phyloP scores from a whole-genome alignment of 768 basidiomycete genomes.

The Collybia sordida region DNA sequence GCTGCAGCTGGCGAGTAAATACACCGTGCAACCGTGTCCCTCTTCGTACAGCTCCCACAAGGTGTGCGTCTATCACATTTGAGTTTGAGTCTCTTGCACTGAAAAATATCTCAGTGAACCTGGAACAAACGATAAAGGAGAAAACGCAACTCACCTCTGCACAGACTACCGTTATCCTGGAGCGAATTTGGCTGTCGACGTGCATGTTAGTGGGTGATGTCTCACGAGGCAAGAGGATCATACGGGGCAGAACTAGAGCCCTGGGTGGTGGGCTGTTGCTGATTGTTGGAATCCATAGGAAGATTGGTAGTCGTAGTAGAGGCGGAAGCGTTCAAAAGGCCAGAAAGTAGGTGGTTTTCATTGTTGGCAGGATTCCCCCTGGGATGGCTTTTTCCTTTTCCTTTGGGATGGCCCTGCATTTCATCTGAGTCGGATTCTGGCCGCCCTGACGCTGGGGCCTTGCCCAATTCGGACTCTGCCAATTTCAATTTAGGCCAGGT shows the following conservation, averaged over 20 bases:
- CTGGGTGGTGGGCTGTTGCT: neutral
- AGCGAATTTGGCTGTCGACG: constrained; percentile 59
- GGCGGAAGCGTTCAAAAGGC: neutral
- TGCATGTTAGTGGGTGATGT: no score
- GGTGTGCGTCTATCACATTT: constrained; percentile 82
- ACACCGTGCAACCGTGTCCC: constrained; percentile 71
- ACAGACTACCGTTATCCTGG: constrained; percentile 78
- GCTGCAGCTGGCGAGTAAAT: constrained; percentile 80
- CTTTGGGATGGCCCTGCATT: no score
- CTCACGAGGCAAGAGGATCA: no score
- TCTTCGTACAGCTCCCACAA: constrained; percentile 77
- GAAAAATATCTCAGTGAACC: constrained; percentile 8
- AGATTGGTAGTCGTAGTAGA: neutral
- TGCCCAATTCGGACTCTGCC: no score
- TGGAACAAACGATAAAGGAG: constrained; percentile 2
- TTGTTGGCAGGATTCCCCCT: no score
- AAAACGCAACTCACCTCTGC: constrained; percentile 58
- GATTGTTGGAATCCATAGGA: neutral
- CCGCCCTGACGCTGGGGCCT: no score
- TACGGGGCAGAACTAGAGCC: no score
- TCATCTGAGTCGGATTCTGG: no score
- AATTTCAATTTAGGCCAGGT: no score
- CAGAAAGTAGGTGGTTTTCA: neutral
- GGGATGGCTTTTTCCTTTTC: no score
- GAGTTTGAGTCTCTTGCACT: constrained; percentile 89